These are phyloP conservation scores for Penicillium roqueforti DNA, from an alignment of 495 filamentous ascomycete species.

Conservation along the genomic window DNA sequence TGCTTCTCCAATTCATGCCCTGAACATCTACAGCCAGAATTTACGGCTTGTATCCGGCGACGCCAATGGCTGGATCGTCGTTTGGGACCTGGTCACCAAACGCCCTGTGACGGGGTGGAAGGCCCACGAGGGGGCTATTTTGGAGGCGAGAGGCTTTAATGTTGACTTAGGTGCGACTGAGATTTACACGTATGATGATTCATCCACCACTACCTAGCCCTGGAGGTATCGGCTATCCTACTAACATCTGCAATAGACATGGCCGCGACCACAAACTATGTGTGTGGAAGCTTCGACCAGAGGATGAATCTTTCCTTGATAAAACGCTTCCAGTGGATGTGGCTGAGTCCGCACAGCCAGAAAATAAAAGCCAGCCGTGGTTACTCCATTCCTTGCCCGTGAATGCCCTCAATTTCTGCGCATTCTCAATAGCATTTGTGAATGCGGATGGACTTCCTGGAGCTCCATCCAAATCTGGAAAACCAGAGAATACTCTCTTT, in stretches of 20 bases:
- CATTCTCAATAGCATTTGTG: conserved; percentile 59
- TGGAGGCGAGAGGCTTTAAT: conserved; percentile 63
- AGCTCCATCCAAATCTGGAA: background rate
- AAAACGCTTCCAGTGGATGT: conserved; percentile 65
- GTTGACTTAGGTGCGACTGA: conserved; percentile 49
- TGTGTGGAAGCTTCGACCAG: conserved; percentile 68
- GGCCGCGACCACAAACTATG: conserved; percentile 84
- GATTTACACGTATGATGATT: conserved; percentile 59
- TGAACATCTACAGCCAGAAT: conserved; percentile 69
- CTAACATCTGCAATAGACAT: conserved; percentile 53
- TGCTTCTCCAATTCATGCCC: conserved; percentile 70
- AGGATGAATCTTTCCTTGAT: conserved; percentile 57
- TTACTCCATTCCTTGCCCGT: conserved; percentile 77
- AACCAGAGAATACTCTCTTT: conserved; percentile 46
- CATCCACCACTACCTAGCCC: background rate
- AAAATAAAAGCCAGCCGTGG: conserved; percentile 63
- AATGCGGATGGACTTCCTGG: conserved; percentile 1
- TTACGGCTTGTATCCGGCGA: conserved; percentile 80
- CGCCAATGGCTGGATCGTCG: conserved; percentile 80
- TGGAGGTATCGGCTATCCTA: background rate
- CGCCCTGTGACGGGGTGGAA: conserved; percentile 83
- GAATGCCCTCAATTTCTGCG: conserved; percentile 94
- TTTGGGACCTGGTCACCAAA: conserved; percentile 82
- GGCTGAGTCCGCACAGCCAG: conserved; percentile 20
- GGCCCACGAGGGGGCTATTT: conserved; percentile 72